These are phyloP conservation scores for Triticum urartu DNA, from an alignment of 176 grass and related monocot genomes.

Conservation along the genomic window DNA sequence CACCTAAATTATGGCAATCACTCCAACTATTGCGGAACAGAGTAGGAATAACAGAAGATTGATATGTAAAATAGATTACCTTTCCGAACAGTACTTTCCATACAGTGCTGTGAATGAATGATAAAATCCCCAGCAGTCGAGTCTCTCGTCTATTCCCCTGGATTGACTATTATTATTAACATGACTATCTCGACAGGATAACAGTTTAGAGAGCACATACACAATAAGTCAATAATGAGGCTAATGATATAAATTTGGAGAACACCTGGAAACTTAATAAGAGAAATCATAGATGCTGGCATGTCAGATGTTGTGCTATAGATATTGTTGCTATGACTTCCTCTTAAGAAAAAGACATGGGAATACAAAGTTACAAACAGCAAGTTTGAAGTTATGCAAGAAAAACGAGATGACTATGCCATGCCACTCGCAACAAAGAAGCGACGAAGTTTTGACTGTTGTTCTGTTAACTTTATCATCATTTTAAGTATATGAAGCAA, in stretches of 20 bases:
- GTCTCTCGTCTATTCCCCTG: slow-evolving; percentile 97
- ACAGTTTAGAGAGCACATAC: not conserved
- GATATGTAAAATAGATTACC: slow-evolving; percentile 48
- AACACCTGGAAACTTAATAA: not conserved
- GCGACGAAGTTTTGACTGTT: not conserved
- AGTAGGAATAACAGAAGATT: not conserved
- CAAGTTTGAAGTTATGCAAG: not conserved
- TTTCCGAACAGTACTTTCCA: slow-evolving; percentile 99
- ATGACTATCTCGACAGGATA: not conserved
- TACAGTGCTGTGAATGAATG: slow-evolving; percentile 95
- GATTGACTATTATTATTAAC: slow-evolving; percentile 26
- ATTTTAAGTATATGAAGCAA: not conserved
- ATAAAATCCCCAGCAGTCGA: slow-evolving; percentile 78
- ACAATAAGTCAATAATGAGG: not conserved
- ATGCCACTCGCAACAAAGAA: slow-evolving; percentile 3
- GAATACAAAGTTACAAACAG: not conserved
- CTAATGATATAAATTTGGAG: not conserved
- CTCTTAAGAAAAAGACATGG: not conserved
- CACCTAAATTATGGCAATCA: not conserved
- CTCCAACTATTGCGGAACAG: not conserved
- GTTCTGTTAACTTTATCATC: not conserved
- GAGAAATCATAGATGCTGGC: not conserved
- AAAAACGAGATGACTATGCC: not conserved
- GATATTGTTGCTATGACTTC: not conserved
- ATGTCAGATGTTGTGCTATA: not conserved